These are phyloP conservation scores for Daedaleopsis nitida DNA, from an alignment of 768 basidiomycete species.

Conservation along the genomic window DNA sequence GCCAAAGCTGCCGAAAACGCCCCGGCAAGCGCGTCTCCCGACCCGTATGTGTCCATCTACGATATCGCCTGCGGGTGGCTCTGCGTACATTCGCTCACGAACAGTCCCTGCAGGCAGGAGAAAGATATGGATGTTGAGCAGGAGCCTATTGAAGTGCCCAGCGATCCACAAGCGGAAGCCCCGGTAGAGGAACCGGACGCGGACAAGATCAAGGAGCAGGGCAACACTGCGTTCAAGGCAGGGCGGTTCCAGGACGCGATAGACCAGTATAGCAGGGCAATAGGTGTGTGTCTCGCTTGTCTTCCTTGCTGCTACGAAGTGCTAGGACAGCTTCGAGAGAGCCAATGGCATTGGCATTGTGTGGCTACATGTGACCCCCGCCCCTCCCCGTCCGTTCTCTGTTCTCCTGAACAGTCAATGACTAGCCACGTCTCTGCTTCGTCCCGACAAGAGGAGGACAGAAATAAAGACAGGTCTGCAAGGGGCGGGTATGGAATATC, in stretches of 20 bases:
- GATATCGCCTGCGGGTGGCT: constrained; percentile 7
- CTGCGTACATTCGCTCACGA: neutral
- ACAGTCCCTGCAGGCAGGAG: constrained; percentile 10
- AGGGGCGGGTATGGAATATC: no score
- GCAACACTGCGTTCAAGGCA: constrained; percentile 75
- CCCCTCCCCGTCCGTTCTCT: no score
- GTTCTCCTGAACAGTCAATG: no score
- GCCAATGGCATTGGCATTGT: no score
- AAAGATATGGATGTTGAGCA: constrained; percentile 3
- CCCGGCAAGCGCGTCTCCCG: constrained; percentile 4
- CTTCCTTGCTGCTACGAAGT: no score
- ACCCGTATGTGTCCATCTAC: constrained; percentile 5
- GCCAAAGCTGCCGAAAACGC: constrained; percentile 10
- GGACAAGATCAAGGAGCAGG: constrained; percentile 70
- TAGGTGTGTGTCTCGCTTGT: constrained; percentile 44
- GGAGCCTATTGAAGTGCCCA: constrained; percentile 7
- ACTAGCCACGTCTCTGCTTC: no score
- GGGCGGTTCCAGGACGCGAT: constrained; percentile 68
- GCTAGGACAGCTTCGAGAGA: no score
- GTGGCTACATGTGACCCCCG: no score
- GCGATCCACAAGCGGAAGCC: neutral
- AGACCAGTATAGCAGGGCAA: constrained; percentile 74
- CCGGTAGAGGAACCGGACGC: constrained; percentile 37
- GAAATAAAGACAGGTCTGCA: no score
- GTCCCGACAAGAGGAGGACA: no score